Evolutionary conservation across 2,329 filamentous ascomycete genomes (phyloP).

Genomic region (Neocatenulostroma microsporum): DNA sequence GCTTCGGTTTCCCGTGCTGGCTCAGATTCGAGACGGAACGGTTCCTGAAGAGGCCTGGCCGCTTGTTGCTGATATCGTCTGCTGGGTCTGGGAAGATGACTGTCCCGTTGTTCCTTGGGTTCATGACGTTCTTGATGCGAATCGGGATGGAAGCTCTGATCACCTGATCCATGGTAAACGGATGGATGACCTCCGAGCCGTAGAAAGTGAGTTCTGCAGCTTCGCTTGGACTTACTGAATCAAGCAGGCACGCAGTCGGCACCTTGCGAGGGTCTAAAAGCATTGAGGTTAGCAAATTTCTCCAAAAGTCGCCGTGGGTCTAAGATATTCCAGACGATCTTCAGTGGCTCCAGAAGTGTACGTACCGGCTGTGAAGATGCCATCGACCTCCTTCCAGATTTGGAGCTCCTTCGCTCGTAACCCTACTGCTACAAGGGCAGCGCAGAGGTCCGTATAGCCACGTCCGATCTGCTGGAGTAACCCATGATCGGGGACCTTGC

Average conservation of each 20-base stretch:
- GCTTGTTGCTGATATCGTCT: slow-evolving; percentile 46
- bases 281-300: too few relatives aligned
- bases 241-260: slow-evolving; percentile 82
- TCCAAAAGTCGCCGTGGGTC: too few relatives aligned
- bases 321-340: too few relatives aligned
- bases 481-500: slow-evolving; percentile 84
- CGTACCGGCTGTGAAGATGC: slow-evolving; percentile 79
- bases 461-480: slow-evolving; percentile 86
- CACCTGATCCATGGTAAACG: slow-evolving; percentile 95
- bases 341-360: too few relatives aligned
- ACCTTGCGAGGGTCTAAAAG: slow-evolving; percentile 87
- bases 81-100: slow-evolving; percentile 70
- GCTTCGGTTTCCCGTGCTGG: slow-evolving; percentile 39
- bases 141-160: slow-evolving; percentile 72
- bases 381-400: slow-evolving; percentile 98
- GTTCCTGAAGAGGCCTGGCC: slow-evolving; percentile 45
- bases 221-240: slow-evolving; percentile 85
- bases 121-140: slow-evolving; percentile 88
- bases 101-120: slow-evolving; percentile 69
- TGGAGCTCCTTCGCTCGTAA: slow-evolving; percentile 82
- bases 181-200: slow-evolving; percentile 86
- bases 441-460: slow-evolving; percentile 94
- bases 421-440: slow-evolving; percentile 82
- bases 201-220: slow-evolving; percentile 82
- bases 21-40: slow-evolving; percentile 34